phyloP scores from a whole-genome alignment of 129 eudicot genomes.

The Pseudognaphalium luteoalbum region DNA sequence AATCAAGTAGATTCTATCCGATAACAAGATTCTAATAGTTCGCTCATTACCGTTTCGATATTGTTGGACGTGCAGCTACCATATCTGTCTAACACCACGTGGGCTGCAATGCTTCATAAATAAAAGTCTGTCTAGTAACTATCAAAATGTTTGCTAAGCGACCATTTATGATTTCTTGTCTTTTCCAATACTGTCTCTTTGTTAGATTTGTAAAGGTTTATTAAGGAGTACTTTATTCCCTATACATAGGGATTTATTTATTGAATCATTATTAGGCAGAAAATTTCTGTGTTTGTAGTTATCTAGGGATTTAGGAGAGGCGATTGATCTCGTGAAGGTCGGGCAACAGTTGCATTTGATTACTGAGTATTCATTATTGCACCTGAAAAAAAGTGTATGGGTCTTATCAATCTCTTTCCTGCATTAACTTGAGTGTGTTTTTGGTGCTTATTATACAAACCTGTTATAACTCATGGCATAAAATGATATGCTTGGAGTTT shows the following conservation, averaged over 20 bases:
- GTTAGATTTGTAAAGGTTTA: neutral
- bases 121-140: neutral
- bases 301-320: neutral
- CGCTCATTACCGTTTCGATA: neutral
- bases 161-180: neutral
- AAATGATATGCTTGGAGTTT: neutral
- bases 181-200: neutral
- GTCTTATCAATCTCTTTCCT: slow-evolving; percentile 7
- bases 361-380: neutral
- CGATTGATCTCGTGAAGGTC: neutral
- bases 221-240: neutral
- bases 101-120: neutral
- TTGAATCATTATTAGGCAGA: neutral
- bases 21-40: neutral
- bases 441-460: neutral
- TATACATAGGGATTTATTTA: neutral
- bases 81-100: neutral
- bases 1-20: slow-evolving; percentile 10
- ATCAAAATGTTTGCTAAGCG: neutral
- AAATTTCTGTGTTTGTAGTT: neutral
- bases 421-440: neutral
- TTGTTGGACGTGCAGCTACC: neutral
- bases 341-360: neutral
- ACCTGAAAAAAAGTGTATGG: neutral
- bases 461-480: neutral